Base-by-base conservation (phyloP, 2,329 filamentous ascomycete species). In the Didymella glomerata region DNA sequence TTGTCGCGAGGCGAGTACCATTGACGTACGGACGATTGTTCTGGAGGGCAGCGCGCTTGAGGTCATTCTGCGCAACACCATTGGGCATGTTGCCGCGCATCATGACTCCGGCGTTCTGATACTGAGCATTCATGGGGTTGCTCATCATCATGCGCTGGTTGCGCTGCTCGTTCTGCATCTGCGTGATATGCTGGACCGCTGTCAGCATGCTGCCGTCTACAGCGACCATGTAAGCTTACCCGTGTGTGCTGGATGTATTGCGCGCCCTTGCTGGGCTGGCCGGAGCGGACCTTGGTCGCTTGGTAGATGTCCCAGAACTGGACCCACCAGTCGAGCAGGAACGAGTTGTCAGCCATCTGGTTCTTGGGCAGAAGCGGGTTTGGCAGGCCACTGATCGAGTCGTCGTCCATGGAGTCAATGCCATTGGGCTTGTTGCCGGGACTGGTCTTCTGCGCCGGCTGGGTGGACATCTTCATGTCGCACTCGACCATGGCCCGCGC, bases 261-360 rank as follows among this genome's bases (percentile, higher is more conserved):
- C 85, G 63, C 85, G 73, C 83, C 55, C 61, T 76, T 74, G 47
- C 67, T 60, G 16, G 61, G 60, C 41, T 50, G 62, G 28, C 47
- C 57, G n/a, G 40, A 45, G 48, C 66, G 63, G 70, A 84, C 86
- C 72, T 92, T 90, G 74, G 94, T 91, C 55, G 92, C 92, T 73
- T 88, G 88, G 78, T 91, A 96, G 68, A 98, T 92, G 72, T 99
- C 95, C 93, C 93, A 98, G 78, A 99, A 99, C 51, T 97, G 85
- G 73, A 89, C 92, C 82, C 96, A 99, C 95, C 95, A 99, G 72
- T 98, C 95, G 68, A 92, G 90, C n/a, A 99, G 83, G 72, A 99
- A 98, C 25, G 91, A 92, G 62, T 86, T 90, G 70, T 90, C 90
- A 54, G 85, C 85, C 61, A 83, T 83, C 48, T 85, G 85, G 74